Conservation (phyloP, 2,329 filamentous ascomycete genomes). For the Sporothrix brunneoviolacea region DNA sequence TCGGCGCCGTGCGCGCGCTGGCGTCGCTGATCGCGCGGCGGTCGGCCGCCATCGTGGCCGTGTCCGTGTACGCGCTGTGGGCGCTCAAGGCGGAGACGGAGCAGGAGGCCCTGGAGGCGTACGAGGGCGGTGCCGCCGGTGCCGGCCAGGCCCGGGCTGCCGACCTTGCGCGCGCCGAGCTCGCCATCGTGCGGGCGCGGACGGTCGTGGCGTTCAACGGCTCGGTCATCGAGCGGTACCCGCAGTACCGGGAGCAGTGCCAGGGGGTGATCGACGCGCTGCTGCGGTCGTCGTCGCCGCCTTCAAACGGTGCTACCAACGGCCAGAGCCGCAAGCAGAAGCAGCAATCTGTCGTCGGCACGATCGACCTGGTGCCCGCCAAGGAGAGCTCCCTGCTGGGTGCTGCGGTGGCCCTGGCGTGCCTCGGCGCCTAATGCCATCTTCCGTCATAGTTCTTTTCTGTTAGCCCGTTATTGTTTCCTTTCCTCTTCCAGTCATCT, state of each 20-base stretch:
- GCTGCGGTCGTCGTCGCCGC: conserved; percentile 17
- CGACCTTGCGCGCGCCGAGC: conserved; percentile 42
- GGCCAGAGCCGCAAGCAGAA: no score
- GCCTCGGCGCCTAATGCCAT: conserved; percentile 21
- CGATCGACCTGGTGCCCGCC: conserved; percentile 59
- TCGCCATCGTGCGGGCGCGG: conserved; percentile 29
- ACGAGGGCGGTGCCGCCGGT: no score
- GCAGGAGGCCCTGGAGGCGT: conserved; percentile 33
- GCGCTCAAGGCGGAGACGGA: conserved; percentile 46
- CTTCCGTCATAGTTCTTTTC: background rate
- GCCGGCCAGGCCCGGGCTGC: conserved; percentile 21
- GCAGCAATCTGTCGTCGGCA: no score
- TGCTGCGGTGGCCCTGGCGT: conserved; percentile 63
- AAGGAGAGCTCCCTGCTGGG: conserved; percentile 69
- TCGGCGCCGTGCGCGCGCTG: conserved; percentile 45
- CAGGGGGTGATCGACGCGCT: conserved; percentile 59
- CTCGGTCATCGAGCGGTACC: conserved; percentile 73
- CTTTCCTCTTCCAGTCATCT: no score
- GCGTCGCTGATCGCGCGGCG: conserved; percentile 50
- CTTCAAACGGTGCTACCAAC: no score
- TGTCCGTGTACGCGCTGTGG: conserved; percentile 55
- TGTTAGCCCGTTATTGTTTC: no score
- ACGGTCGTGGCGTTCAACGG: conserved; percentile 72
- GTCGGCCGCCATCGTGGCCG: conserved; percentile 53
- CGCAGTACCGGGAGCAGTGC: conserved; percentile 54